Evolutionary conservation across 2,329 filamentous ascomycete genomes (phyloP).

Genomic region (Mycosphaerelloides madeirae): DNA sequence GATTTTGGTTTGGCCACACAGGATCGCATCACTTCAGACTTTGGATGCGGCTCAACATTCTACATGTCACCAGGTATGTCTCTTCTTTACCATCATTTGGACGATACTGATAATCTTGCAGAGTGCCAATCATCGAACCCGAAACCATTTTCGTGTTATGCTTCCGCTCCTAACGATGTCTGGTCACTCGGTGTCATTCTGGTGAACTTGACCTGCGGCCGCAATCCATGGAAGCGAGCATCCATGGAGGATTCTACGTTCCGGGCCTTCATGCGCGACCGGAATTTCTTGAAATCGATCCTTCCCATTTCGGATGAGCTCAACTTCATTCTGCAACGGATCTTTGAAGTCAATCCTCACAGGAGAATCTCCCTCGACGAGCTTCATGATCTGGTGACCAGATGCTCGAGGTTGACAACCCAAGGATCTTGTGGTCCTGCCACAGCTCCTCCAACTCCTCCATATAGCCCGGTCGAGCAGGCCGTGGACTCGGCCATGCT

Average conservation of each 20-base stretch:
- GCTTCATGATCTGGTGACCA: conserved; percentile 69
- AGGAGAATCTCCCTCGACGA: conserved; percentile 77
- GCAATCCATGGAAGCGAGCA: conserved; percentile 98
- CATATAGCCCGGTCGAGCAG: conserved; percentile 40
- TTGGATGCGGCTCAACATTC: conserved; percentile 96
- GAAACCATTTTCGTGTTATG: conserved; percentile 71
- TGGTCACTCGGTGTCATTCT: conserved; percentile 98
- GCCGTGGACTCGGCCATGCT: conserved; percentile 15
- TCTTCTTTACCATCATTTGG: background rate
- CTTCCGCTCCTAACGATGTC: conserved; percentile 90
- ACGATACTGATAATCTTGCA: conserved; percentile 38
- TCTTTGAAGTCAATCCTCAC: conserved; percentile 82
- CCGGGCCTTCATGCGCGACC: conserved; percentile 78
- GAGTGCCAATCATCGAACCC: conserved; percentile 81
- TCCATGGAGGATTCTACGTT: conserved; percentile 93
- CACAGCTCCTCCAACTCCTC: conserved; percentile 39
- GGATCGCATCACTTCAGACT: conserved; percentile 80
- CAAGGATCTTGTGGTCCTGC: conserved; percentile 39
- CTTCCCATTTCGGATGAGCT: conserved; percentile 85
- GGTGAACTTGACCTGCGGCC: conserved; percentile 94
- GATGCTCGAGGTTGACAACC: conserved; percentile 75
- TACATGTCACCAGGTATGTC: conserved; percentile 95
- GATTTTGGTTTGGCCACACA: conserved; percentile 94
- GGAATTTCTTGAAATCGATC: conserved; percentile 85
- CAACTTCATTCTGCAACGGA: conserved; percentile 77